Evolutionary conservation across 2,329 filamentous ascomycete genomes (phyloP).

Genomic region (Phialophora macrospora): DNA sequence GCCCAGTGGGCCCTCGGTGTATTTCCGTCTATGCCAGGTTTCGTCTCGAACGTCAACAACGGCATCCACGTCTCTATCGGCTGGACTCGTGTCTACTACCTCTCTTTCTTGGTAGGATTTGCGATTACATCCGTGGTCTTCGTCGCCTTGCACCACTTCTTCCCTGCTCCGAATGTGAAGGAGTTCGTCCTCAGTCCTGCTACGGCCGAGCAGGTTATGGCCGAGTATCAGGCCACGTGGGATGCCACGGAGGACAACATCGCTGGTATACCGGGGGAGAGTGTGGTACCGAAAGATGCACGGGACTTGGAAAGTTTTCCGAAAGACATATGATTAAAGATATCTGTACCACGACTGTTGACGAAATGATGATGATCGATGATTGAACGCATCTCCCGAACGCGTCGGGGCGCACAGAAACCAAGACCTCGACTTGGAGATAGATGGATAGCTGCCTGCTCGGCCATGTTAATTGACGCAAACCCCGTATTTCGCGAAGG

Average conservation of each 20-base stretch:
- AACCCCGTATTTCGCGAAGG: neutral
- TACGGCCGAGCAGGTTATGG: constrained; percentile 16
- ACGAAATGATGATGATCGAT: neutral
- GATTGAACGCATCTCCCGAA: neutral
- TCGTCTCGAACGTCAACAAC: constrained; percentile 39
- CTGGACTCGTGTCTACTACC: constrained; percentile 49
- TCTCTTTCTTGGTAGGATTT: constrained; percentile 51
- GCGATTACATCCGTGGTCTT: constrained; percentile 46
- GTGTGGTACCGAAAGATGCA: constrained; percentile 16
- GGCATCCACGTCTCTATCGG: constrained; percentile 40
- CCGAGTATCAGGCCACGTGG: constrained; percentile 24
- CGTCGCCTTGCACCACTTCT: constrained; percentile 27
- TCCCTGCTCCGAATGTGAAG: constrained; percentile 26
- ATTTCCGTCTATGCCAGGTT: constrained; percentile 43
- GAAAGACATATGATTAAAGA: constrained; percentile 18
- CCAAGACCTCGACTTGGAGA: neutral
- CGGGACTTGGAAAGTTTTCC: constrained; percentile 16
- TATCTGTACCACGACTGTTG: neutral
- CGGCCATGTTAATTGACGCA: neutral
- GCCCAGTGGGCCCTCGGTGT: constrained; percentile 46
- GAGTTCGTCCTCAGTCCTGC: constrained; percentile 25
- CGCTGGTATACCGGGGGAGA: neutral
- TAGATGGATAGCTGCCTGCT: neutral
- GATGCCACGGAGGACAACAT: constrained; percentile 13
- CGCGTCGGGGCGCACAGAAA: neutral